Evolutionary conservation across 2,329 filamentous ascomycete species (phyloP), one percentile per base, ranked within the genome.

Genomic region (Fusarium sublunatum): DNA sequence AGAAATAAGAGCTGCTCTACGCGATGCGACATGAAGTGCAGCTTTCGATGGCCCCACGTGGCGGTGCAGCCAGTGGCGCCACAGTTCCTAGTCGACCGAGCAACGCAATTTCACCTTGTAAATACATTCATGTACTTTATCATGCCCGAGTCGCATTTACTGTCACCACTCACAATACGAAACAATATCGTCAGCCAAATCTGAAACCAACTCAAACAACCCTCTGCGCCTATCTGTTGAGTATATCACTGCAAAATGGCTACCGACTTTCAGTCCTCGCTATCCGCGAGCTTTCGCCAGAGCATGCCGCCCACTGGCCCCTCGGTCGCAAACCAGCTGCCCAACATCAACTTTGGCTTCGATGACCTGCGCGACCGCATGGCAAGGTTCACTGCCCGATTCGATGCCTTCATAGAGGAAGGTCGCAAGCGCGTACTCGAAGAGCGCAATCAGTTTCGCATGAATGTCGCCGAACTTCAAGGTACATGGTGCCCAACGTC

Each of bases 281-380:
- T 90, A 68, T 91, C 89, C 11, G 85, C 85, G 53, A 88, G 86
- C 76, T 77, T 83, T 71, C 82, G 87, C 69, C 85, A 85, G 65
- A 84, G 86, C 13, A 78, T 86, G 62, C 81, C 84, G 28, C 81
- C 86, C 36, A 79, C 81, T 42, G 86, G 82, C 38, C 85, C 87
- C 12, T 91, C 88, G 7, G 87, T 91, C 79, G 89, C 88, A 38
- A 90, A 93, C 74, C 87, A 87, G 45, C 86, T 99, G 8, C 95
- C 95, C 32, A 91, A 85, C 74, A 91, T 96, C 76, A 93, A 97
- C 77, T 98, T 99, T 76, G 93, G 93, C 56, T 98, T 98, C 76
- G 93, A 98, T 70, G 92, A 97, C 69, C 79, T 99, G 73, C 93
- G 94, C 78, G 92, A 94, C 72, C 91, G 93, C 78, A 98, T 99